A percentile compares a stretch with the other conserved stretches of the same genome.
phyloP scores from a whole-genome alignment of 2,329 filamentous ascomycete genomes.

The Juglanconis juglandina region DNA sequence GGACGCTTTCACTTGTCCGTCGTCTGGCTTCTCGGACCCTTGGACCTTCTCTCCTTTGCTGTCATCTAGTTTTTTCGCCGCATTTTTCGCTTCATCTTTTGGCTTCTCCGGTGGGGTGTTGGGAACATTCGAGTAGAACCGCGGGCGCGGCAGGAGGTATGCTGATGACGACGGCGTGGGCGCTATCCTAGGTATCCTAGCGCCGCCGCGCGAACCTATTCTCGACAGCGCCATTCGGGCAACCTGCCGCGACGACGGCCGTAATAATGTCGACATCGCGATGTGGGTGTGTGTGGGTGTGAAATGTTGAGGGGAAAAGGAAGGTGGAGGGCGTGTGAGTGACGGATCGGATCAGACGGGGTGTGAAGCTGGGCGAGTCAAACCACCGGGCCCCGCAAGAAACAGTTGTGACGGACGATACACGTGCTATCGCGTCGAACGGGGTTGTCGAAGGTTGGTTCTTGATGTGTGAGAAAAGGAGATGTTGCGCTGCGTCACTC shows the following conservation, averaged over 20 bases:
- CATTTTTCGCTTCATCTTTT: constrained; percentile 8
- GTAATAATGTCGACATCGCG: constrained; percentile 25
- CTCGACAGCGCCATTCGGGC: constrained; percentile 25
- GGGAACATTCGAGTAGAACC: constrained; percentile 25
- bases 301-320: background rate
- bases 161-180: constrained; percentile 17
- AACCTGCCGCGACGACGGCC: constrained; percentile 28
- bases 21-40: background rate
- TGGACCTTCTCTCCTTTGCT: no score
- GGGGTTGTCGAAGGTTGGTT: background rate
- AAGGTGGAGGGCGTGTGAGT: background rate
- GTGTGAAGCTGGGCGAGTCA: constrained; percentile 6
- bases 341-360: constrained; percentile 12
- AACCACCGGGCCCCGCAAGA: constrained; percentile 4
- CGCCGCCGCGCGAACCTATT: constrained; percentile 17
- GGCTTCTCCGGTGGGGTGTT: constrained; percentile 6
- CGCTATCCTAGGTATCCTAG: constrained; percentile 21
- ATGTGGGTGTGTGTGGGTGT: background rate
- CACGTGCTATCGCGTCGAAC: constrained; percentile 17
- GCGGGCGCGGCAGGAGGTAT: constrained; percentile 17
- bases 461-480: background rate
- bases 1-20: background rate
- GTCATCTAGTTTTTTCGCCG: background rate
- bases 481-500: background rate
- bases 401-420: constrained; percentile 7